Evolutionary conservation across 2,329 filamentous ascomycete genomes (phyloP).

Genomic region (Ophiostoma quercus): DNA sequence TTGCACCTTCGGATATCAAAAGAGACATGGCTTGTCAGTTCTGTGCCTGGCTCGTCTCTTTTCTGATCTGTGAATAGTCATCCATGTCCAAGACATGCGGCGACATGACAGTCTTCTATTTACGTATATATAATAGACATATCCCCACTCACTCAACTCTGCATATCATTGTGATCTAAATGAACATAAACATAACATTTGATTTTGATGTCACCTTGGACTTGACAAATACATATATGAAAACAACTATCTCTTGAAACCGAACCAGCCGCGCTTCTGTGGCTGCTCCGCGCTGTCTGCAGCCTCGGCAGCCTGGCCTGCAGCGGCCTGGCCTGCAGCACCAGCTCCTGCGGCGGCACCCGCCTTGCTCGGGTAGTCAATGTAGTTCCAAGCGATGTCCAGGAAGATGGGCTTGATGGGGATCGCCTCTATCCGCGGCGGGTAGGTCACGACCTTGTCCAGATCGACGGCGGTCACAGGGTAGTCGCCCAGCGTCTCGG

Average conservation of each 20-base stretch:
- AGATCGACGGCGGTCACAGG: conserved; percentile 65
- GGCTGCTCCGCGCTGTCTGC: conserved; percentile 38
- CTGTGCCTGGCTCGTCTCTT: not conserved
- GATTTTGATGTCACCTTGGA: not conserved
- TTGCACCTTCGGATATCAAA: conserved; percentile 7
- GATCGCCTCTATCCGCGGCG: conserved; percentile 73
- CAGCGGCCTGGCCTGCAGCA: conserved; percentile 27
- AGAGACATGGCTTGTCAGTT: not conserved
- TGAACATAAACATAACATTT: no score
- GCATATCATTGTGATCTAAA: no score
- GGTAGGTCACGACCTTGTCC: conserved; percentile 76
- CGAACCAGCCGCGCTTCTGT: conserved; percentile 71
- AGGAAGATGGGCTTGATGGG: conserved; percentile 94
- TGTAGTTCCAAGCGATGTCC: conserved; percentile 96
- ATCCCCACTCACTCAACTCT: conserved; percentile 22
- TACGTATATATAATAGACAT: conserved; percentile 23
- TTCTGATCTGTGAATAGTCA: not conserved
- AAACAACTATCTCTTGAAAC: conserved; percentile 52
- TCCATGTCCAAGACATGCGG: not conserved
- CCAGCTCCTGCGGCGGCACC: conserved; percentile 27
- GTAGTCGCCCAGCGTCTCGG: conserved; percentile 72
- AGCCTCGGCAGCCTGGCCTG: conserved; percentile 29
- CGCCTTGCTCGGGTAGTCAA: conserved; percentile 72
- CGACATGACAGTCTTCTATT: conserved; percentile 15
- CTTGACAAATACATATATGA: not conserved